Evolutionary conservation across 1,139 yeast genomes (phyloP), one percentile per base, ranked within the genome.

Genomic region (Geotrichum aggregatum): DNA sequence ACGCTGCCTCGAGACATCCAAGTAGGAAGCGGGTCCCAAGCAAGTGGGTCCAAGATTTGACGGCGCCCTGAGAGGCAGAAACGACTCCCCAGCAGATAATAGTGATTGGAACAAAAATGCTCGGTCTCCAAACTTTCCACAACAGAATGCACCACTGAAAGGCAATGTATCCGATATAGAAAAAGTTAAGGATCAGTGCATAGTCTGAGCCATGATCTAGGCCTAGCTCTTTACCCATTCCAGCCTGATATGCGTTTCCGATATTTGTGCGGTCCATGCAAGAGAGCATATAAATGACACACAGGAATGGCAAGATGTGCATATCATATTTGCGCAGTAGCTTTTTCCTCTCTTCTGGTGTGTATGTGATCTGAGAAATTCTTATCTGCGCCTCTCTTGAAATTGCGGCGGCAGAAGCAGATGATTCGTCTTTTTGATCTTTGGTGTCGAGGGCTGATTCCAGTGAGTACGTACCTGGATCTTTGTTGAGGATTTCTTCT

Each of bases 211-310:
- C 66, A 11, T 78, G 77, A 11, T 67, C 55, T 66, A 80, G 65
- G 5, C 66, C 59, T 44, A 78, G 62, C 50, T 75, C 79, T 45
- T 71, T 74, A 54, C 68, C 66, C 76, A 79, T 71, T 0, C 83
- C 83, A 1, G 78, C 75, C 7, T 75, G 77, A 57, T 76, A 75
- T 2, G 83, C 82, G 54, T 76, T 75, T 16, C 75, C 67, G 45
- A 79, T 65, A 59, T 78, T 78, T 26, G 74, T 67, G 50, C 78
- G 67, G 61, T 78, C 82, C 48, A 61, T 48, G 41, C 56, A 61
- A 21, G 65, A 56, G n/a, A 62, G 49, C 48, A 65, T 56, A 44
- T 63, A 65, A 22, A 65, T 33, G 34, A 55, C 49, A 39, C 61
- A 61, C 16, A 64, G 50, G 41, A 57, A 56, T 6, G 61, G 52